Percentiles rank a stretch among this genome's conserved stretches.
Conservation (phyloP, 371 early-diverging fungal species). For the Pancytospora philotis region DNA sequence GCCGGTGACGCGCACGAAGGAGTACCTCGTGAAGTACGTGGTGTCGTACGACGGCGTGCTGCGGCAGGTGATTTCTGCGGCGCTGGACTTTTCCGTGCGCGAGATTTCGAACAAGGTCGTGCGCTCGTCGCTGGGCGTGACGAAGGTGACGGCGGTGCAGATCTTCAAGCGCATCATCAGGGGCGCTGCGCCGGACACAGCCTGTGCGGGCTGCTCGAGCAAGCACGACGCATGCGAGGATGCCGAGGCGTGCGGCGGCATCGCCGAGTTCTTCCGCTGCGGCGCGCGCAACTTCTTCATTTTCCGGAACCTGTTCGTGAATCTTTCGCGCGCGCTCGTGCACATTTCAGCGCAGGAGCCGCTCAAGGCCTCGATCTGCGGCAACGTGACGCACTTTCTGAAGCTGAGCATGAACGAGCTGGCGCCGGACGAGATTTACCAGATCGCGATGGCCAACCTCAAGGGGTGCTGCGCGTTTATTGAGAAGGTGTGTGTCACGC, state of each 20-base stretch:
- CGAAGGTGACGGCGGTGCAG: conserved; percentile 25
- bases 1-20: conserved; percentile 9
- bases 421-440: conserved; percentile 30
- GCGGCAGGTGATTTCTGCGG: conserved; percentile 43
- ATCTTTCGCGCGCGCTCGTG: conserved; percentile 37
- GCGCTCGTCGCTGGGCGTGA: conserved; percentile 26
- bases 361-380: conserved; percentile 50
- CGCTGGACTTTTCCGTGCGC: conserved; percentile 48
- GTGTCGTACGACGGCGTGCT: conserved; percentile 15
- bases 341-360: conserved; percentile 52
- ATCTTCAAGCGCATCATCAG: conserved; percentile 30
- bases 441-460: conserved; percentile 50
- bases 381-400: conserved; percentile 58
- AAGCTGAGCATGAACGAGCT: conserved; percentile 53
- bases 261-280: background rate
- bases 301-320: conserved; percentile 43
- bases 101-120: conserved; percentile 37
- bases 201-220: too few relatives aligned
- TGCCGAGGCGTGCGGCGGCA: background rate
- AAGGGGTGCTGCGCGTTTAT: conserved; percentile 49
- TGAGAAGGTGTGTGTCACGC: conserved; percentile 43
- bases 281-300: conserved; percentile 5
- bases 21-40: conserved; percentile 32
- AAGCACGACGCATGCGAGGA: background rate
- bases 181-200: conserved; percentile 12